Base-by-base conservation (phyloP, 164 flowering plant species). In the Liquidambar formosana region DNA sequence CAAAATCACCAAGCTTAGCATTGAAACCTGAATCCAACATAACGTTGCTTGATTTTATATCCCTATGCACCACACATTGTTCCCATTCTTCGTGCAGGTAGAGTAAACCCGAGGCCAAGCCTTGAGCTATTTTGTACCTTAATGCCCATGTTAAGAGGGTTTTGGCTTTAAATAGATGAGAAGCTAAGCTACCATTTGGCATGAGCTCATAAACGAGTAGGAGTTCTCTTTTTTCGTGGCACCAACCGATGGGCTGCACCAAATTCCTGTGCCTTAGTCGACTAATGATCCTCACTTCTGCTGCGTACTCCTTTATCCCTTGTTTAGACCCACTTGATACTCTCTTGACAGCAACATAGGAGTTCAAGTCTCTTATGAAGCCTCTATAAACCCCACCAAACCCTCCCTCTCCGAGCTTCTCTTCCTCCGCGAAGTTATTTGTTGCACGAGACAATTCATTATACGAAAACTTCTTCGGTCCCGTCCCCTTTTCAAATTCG, bases 71-170 rank as follows among this genome's bases (percentile, higher is more conserved):
- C n/a, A n/a, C n/a, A n/a, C n/a, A n/a, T n/a, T n/a, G n/a, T n/a
- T n/a, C n/a, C n/a, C n/a, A n/a, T 46, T 83, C 82, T 65, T 80
- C 86, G 10, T 83, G 86, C 8, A 83, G 75, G 58, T 80, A 83
- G 10, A 78, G 53, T 68, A 83, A 58, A 0, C 71, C 82, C 1
- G 75, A 66, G 21, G 79, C 82, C 64, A 79, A 15, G 12, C 74
- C 77, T 16, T 15, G 63, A 10, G 73, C 73, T 18, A 83, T 78
- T 11, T 69, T 78, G 72, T 76, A 80, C 51, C 86, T 77, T 1
- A 6, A 5, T 4, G 11, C 80, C 84, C 83, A 83, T 62, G n/a
- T n/a, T n/a, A n/a, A n/a, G n/a, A n/a, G n/a, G n/a, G n/a, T n/a
- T n/a, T n/a, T n/a, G n/a, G n/a, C n/a, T n/a, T n/a, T n/a, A n/a